phyloP scores from a whole-genome alignment of 495 filamentous ascomycete species.

The Neurospora pannonica region DNA sequence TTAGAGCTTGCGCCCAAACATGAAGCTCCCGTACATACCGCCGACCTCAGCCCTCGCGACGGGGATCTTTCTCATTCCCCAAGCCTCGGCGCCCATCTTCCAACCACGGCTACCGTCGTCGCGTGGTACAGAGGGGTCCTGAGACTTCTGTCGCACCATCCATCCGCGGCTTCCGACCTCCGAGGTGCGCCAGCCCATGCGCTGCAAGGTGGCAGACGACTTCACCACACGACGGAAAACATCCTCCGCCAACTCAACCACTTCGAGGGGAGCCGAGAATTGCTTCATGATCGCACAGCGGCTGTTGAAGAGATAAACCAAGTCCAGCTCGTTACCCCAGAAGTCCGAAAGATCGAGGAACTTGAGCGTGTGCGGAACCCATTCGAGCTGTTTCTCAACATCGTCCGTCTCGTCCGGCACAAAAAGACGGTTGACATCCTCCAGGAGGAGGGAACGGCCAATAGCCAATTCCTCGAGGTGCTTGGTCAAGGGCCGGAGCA shows the following conservation, averaged over 20 bases:
- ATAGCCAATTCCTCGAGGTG: constrained; percentile 73
- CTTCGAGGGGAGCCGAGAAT: constrained; percentile 61
- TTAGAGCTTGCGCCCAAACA: constrained; percentile 53
- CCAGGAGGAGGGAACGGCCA: constrained; percentile 55
- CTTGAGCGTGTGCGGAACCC: constrained; percentile 56
- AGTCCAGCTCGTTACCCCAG: constrained; percentile 47
- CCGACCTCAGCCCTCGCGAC: constrained; percentile 69
- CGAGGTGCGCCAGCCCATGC: constrained; percentile 55
- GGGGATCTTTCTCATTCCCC: constrained; percentile 83
- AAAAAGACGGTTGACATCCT: constrained; percentile 54
- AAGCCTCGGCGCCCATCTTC: constrained; percentile 87
- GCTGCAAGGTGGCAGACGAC: constrained; percentile 28
- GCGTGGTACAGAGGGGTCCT: constrained; percentile 2
- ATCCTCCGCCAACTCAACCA: constrained; percentile 69
- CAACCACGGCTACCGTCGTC: constrained; percentile 52
- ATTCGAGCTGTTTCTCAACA: constrained; percentile 28
- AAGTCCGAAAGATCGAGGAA: constrained; percentile 66
- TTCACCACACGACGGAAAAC: constrained; percentile 53
- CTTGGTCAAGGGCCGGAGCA: constrained; percentile 63
- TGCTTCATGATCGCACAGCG: constrained; percentile 51
- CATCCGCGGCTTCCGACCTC: constrained; percentile 56
- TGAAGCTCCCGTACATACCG: constrained; percentile 79
- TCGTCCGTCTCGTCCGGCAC: constrained; percentile 31
- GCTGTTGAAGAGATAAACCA: constrained; percentile 51
- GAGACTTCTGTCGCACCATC: constrained; percentile 51